Percentiles rank a stretch among this genome's conserved stretches.
Evolutionary conservation across 2,329 filamentous ascomycete species (phyloP).

Genomic region (Clonostachys solani): DNA sequence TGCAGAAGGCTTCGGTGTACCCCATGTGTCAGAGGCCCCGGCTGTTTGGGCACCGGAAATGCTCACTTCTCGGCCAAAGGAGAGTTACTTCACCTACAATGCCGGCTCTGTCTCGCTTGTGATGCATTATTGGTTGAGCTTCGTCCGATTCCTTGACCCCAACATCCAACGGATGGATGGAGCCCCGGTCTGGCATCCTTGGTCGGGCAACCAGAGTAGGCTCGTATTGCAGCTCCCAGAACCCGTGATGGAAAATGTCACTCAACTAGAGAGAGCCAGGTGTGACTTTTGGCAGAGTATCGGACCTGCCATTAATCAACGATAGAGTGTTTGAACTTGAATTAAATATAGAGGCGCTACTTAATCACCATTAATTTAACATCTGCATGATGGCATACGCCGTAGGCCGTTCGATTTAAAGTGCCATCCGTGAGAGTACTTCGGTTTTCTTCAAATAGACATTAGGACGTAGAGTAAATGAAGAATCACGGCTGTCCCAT

Average conservation of each 20-base stretch:
- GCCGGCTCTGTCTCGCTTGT: slow-evolving; percentile 36
- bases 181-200: slow-evolving; percentile 35
- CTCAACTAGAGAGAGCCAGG: slow-evolving; percentile 22
- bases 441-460: no score
- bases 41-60: slow-evolving; percentile 44
- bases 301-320: slow-evolving; percentile 18
- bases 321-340: no score
- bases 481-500: no score
- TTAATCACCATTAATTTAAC: no score
- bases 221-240: slow-evolving; percentile 32
- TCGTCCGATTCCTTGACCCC: slow-evolving; percentile 39
- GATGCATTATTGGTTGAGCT: slow-evolving; percentile 46
- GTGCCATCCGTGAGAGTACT: no score
- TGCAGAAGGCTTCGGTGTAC: slow-evolving; percentile 36
- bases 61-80: slow-evolving; percentile 9
- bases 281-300: slow-evolving; percentile 36
- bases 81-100: slow-evolving; percentile 39
- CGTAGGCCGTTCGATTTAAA: no score
- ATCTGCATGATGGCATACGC: no score
- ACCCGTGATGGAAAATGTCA: slow-evolving; percentile 30
- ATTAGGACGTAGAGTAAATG: no score
- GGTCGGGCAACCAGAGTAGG: slow-evolving; percentile 22
- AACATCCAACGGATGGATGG: slow-evolving; percentile 24
- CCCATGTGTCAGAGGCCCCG: slow-evolving; percentile 40
- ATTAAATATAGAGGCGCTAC: no score